Base-by-base conservation (phyloP, 495 filamentous ascomycete genomes). In the Podospora pseudopauciseta region DNA sequence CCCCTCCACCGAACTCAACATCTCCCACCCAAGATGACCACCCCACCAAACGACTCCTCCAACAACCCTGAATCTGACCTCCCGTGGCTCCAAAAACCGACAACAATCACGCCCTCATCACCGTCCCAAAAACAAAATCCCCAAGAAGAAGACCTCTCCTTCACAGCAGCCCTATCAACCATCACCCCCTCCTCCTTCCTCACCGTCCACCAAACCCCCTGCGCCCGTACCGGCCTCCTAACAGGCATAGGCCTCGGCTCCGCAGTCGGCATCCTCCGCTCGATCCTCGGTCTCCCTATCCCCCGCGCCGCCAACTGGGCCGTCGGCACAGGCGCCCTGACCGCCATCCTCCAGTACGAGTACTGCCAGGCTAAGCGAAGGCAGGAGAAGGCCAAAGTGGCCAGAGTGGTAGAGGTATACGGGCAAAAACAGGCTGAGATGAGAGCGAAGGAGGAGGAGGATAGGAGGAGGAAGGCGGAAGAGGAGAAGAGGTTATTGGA, bases 201-300 rank as follows among this genome's bases (percentile, higher is more conserved):
- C 28, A 85, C 86, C 11, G 84, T 97, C 67, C 88, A 94, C 78
- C 89, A 90, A 74, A 83, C 87, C 68, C 95, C 94, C 20, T 97
- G 95, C 79, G 89, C 91, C 4, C 87, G 94, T 30, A 89, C 95
- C 71, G 88, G 91, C 18, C 79, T 97, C 66, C 79, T 98, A 73
- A 87, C 89, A 1, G 95, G 93, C 27, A 95, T 98, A 72, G 89
- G 86, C 2, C 84, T 85, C 5, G 94, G 92, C 11, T 89, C 92
- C 68, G 90, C 82, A 23, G 75, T 92, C 34, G 93, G 94, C 57
- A 89, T 87, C 53, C 67, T 92, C 55, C 84, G 90, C 56, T 90
- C 86, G 75, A 76, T 97, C 15, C 78, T 91, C 61, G 89, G 93
- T 11, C 63, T 80, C 13, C 72, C 82, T 7, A 74, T 88, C 63